A percentile compares a stretch with the other conserved stretches of the same genome.
phyloP scores from a whole-genome alignment of 202 grass and related monocot genomes.

The Alloteropsis angusta region DNA sequence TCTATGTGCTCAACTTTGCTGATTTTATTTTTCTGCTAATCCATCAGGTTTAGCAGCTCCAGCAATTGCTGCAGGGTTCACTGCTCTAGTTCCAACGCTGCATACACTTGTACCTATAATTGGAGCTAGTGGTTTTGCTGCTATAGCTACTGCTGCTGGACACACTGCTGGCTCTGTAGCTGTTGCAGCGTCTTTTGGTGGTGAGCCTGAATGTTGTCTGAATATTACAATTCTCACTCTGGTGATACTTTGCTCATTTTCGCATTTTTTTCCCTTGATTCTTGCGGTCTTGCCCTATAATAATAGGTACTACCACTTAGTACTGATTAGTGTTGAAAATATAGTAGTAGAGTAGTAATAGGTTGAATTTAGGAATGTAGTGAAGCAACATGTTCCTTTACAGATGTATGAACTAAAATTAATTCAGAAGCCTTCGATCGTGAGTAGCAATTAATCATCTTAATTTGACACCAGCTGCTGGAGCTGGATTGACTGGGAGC shows the following conservation, averaged over 20 bases:
- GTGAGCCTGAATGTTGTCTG: constrained; percentile 29
- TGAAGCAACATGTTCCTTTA: not conserved
- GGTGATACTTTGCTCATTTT: not conserved
- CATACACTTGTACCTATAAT: constrained; percentile 75
- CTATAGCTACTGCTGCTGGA: constrained; percentile 81
- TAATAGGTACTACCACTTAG: not conserved
- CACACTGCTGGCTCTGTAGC: constrained; percentile 84
- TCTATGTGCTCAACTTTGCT: not conserved
- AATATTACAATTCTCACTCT: not conserved
- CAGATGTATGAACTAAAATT: not conserved
- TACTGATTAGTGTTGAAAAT: not conserved
- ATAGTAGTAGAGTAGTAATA: too few species aligned
- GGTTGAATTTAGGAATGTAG: not conserved
- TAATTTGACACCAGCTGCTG: constrained; percentile 63
- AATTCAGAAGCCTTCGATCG: not conserved
- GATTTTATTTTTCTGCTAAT: not conserved
- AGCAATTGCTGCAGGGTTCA: constrained; percentile 88
- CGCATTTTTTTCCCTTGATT: not conserved
- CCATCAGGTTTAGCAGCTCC: constrained; percentile 84
- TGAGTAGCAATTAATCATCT: constrained; percentile 17
- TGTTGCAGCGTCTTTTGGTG: constrained; percentile 98
- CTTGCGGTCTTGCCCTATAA: not conserved
- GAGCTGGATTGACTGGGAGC: constrained; percentile 86
- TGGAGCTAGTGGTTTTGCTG: constrained; percentile 93
- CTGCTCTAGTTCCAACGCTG: constrained; percentile 75